Conservation (phyloP, 169 alveolate genomes). For the Perkinsus marinus region DNA sequence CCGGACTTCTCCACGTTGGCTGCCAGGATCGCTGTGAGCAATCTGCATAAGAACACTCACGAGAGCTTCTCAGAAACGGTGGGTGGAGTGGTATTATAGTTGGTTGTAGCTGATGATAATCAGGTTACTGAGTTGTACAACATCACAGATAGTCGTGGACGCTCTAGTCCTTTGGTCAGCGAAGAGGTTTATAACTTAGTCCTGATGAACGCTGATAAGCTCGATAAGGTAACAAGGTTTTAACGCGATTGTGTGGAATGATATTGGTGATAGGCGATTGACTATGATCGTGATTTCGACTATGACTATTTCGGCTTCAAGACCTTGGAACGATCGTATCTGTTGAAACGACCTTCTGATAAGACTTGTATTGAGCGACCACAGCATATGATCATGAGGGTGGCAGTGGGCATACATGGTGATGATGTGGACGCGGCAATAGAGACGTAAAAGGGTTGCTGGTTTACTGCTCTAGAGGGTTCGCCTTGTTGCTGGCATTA, state of each 20-base stretch:
- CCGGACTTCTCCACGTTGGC: conserved; percentile 93
- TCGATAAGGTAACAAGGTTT: conserved; percentile 36
- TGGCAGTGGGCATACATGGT: conserved; percentile 87
- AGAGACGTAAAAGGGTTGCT: conserved; percentile 28
- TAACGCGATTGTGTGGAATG: not conserved
- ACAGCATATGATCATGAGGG: conserved; percentile 94
- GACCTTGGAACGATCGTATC: conserved; percentile 73
- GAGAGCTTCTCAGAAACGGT: conserved; percentile 13
- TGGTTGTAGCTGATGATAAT: not conserved
- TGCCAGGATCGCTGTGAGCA: conserved; percentile 89
- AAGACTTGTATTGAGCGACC: conserved; percentile 79
- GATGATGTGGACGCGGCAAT: conserved; percentile 56
- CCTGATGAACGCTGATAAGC: conserved; percentile 52
- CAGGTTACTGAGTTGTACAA: not conserved
- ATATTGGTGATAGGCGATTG: conserved; percentile 44
- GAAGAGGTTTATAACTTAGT: conserved; percentile 76
- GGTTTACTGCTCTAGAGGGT: not conserved
- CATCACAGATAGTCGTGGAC: conserved; percentile 56
- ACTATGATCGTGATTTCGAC: conserved; percentile 79
- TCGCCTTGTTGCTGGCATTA: conserved; percentile 7
- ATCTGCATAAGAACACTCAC: conserved; percentile 86
- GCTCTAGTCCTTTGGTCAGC: conserved; percentile 76
- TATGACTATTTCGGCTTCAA: conserved; percentile 94
- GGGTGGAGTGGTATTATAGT: not conserved
- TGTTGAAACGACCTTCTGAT: not conserved